These are phyloP conservation scores for Oryza meridionalis DNA, from an alignment of 176 grass and related monocot species.

Conservation along the genomic window DNA sequence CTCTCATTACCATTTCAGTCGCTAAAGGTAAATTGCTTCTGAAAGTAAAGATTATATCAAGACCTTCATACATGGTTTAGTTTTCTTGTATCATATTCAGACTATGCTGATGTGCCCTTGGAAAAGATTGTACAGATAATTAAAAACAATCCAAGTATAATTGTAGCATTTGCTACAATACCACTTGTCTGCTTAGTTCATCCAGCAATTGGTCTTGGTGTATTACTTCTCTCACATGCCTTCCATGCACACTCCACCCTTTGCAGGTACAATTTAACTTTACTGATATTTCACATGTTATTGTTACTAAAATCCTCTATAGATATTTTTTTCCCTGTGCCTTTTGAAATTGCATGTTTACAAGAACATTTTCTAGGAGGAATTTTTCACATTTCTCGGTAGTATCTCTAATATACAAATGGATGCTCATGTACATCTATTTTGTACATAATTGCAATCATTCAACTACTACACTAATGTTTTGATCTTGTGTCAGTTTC, in stretches of 20 bases:
- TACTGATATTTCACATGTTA: conserved; percentile 4
- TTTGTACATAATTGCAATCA: conserved; percentile 5
- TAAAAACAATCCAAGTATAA: conserved; percentile 64
- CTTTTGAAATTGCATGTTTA: neutral
- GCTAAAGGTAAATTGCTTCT: conserved; percentile 65
- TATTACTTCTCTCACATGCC: conserved; percentile 82
- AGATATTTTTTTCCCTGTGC: neutral
- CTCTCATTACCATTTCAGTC: conserved; percentile 73
- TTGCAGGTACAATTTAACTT: conserved; percentile 71
- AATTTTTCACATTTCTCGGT: neutral
- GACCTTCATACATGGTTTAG: neutral
- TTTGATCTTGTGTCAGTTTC: conserved; percentile 64
- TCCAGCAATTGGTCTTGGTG: conserved; percentile 80
- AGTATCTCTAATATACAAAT: neutral
- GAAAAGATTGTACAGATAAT: conserved; percentile 90
- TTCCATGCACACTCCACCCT: conserved; percentile 74
- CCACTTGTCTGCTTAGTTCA: conserved; percentile 84
- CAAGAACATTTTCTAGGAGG: neutral
- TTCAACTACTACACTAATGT: conserved; percentile 40
- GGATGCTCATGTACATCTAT: neutral
- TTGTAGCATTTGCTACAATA: conserved; percentile 74
- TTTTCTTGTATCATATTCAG: conserved; percentile 35
- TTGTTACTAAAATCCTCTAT: neutral
- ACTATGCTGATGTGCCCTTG: conserved; percentile 39
- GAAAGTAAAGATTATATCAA: conserved; percentile 26